Evolutionary conservation across 2,329 filamentous ascomycete species (phyloP).

Genomic region (Clonostachys sp.): DNA sequence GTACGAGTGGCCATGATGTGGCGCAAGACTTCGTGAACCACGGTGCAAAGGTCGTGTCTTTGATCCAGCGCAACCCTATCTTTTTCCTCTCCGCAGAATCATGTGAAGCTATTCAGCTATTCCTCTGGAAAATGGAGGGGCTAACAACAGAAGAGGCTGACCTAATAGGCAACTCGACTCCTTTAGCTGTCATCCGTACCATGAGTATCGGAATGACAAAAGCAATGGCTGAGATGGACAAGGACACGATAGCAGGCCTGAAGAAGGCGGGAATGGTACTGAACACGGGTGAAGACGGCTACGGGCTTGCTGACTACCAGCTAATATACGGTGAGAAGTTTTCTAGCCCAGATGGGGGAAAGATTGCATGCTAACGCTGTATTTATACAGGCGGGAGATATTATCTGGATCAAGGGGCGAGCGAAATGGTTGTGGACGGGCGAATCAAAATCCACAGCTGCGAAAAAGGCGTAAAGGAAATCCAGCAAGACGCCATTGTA

Average conservation of each 20-base stretch:
- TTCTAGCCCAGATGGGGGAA: too few species aligned
- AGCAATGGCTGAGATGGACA: constrained; percentile 33
- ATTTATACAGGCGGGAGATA: constrained; percentile 23
- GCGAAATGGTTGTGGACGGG: constrained; percentile 30
- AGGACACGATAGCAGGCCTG: constrained; percentile 35
- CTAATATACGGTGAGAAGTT: constrained; percentile 14
- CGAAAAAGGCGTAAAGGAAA: constrained; percentile 19
- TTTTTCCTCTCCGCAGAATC: constrained; percentile 16
- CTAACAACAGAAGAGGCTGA: constrained; percentile 43
- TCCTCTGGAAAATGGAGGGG: constrained; percentile 34
- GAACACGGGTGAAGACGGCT: constrained; percentile 46
- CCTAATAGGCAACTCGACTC: constrained; percentile 37
- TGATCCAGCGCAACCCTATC: constrained; percentile 47
- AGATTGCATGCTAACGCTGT: too few species aligned
- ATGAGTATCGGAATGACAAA: constrained; percentile 34
- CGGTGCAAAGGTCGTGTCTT: constrained; percentile 39
- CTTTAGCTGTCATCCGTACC: constrained; percentile 37
- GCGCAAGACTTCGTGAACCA: constrained; percentile 43
- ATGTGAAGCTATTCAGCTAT: constrained; percentile 33
- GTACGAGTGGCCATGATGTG: constrained; percentile 44
- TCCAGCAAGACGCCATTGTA: constrained; percentile 13
- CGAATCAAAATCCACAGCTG: constrained; percentile 27
- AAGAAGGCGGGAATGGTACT: constrained; percentile 49
- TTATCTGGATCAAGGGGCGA: constrained; percentile 35
- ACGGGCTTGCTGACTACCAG: constrained; percentile 51